Evolutionary conservation across 345 rosid genomes (phyloP).

Genomic region (Boechera retrofracta): DNA sequence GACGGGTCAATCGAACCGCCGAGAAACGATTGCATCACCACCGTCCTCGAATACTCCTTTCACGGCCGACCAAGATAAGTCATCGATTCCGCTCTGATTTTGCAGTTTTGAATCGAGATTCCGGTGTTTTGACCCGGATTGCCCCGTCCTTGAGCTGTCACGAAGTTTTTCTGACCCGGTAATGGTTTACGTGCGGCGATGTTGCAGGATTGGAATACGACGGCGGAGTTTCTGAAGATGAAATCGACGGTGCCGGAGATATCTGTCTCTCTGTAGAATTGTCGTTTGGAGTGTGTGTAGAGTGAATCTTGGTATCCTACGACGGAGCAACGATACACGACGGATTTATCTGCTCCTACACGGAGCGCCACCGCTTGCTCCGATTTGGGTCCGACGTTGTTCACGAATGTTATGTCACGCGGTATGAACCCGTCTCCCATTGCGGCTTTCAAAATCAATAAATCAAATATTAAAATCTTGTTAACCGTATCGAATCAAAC

Average conservation of each 20-base stretch:
- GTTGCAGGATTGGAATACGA: slow-evolving; percentile 62
- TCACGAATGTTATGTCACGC: slow-evolving; percentile 61
- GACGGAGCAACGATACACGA: slow-evolving; percentile 53
- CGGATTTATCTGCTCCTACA: slow-evolving; percentile 57
- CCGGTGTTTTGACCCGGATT: slow-evolving; percentile 63
- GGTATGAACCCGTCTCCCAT: slow-evolving; percentile 68
- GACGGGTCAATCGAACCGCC: slow-evolving; percentile 55
- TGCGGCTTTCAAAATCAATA: slow-evolving; percentile 41
- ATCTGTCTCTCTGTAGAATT: slow-evolving; percentile 58
- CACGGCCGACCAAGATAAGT: slow-evolving; percentile 76
- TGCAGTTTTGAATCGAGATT: slow-evolving; percentile 58
- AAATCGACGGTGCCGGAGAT: slow-evolving; percentile 65
- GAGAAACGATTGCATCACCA: slow-evolving; percentile 59
- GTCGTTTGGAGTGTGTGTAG: slow-evolving; percentile 61
- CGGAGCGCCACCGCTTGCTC: slow-evolving; percentile 76
- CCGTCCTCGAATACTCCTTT: slow-evolving; percentile 66
- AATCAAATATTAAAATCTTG: background rate
- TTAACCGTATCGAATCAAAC: slow-evolving; percentile 1
- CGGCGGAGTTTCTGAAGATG: slow-evolving; percentile 72
- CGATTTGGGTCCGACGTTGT: slow-evolving; percentile 62
- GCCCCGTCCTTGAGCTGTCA: slow-evolving; percentile 71
- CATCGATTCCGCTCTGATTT: slow-evolving; percentile 51
- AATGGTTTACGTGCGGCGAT: slow-evolving; percentile 54
- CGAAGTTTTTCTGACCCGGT: slow-evolving; percentile 54
- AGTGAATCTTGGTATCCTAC: slow-evolving; percentile 68